Percentiles rank a stretch among this genome's conserved stretches.
phyloP scores from a whole-genome alignment of 805 yeast genomes.

The Spathaspora girioi region DNA sequence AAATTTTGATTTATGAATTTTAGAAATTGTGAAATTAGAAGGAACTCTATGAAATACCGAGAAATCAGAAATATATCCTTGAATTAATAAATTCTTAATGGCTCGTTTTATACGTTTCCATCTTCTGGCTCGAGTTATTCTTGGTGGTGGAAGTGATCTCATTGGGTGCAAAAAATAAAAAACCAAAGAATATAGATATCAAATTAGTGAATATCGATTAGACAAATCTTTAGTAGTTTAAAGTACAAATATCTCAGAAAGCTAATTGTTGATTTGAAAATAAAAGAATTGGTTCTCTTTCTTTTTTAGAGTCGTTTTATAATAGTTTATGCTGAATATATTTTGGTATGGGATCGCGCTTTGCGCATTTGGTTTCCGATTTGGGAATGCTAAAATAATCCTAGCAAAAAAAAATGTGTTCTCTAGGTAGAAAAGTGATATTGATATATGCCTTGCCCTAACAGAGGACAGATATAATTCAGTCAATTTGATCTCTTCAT shows the following conservation, averaged over 20 bases:
- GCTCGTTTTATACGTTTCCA: constrained; percentile 30
- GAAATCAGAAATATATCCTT: constrained; percentile 24
- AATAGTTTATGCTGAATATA: no score
- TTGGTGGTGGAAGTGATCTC: constrained; percentile 38
- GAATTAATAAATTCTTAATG: constrained; percentile 21
- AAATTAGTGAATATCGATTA: neutral
- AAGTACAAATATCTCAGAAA: no score
- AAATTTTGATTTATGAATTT: constrained; percentile 22
- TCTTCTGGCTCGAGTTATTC: constrained; percentile 27
- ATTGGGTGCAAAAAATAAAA: constrained; percentile 9
- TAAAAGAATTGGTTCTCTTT: no score
- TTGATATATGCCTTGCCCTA: neutral
- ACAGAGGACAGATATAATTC: neutral
- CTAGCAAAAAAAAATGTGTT: no score
- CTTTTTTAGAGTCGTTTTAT: no score
- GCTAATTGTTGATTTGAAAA: no score
- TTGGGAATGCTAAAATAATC: no score
- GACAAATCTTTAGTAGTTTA: neutral
- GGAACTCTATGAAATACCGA: constrained; percentile 13
- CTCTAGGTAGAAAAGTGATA: no score
- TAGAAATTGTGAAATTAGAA: constrained; percentile 14
- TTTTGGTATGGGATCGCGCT: no score
- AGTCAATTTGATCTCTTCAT: neutral
- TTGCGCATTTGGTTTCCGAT: no score
- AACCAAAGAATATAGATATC: neutral